Percentiles rank a stretch among this genome's conserved stretches.
Evolutionary conservation across 2,329 filamentous ascomycete genomes (phyloP).

Genomic region (Aureobasidium sp.): DNA sequence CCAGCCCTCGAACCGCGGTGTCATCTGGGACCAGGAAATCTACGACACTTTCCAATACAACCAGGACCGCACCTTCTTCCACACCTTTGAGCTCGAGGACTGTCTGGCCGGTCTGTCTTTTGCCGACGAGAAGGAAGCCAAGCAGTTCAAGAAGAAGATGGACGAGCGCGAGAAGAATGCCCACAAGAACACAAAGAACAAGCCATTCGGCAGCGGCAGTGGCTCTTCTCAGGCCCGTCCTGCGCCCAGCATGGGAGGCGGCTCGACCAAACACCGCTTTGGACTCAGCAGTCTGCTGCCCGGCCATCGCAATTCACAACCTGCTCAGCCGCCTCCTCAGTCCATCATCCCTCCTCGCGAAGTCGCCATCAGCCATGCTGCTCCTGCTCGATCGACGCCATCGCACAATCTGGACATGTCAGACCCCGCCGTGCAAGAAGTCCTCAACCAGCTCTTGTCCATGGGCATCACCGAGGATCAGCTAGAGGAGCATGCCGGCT

Average conservation of each 20-base stretch:
- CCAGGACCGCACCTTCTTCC: slow-evolving; percentile 95
- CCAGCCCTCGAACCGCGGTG: slow-evolving; percentile 69
- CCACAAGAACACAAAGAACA: slow-evolving; percentile 74
- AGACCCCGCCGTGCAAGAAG: slow-evolving; percentile 55
- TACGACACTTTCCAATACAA: slow-evolving; percentile 94
- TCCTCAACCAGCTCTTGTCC: slow-evolving; percentile 53
- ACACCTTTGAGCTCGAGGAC: slow-evolving; percentile 91
- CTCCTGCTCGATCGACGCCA: slow-evolving; percentile 22
- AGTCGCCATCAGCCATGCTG: slow-evolving; percentile 28
- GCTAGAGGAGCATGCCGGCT: slow-evolving; percentile 60
- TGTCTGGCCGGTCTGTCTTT: slow-evolving; percentile 88
- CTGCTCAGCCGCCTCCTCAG: slow-evolving; percentile 36
- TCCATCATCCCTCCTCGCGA: slow-evolving; percentile 46
- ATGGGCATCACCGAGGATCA: slow-evolving; percentile 65
- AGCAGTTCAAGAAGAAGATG: slow-evolving; percentile 95
- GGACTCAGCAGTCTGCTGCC: slow-evolving; percentile 44
- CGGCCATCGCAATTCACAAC: slow-evolving; percentile 44
- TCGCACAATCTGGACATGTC: slow-evolving; percentile 50
- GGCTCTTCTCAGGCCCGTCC: slow-evolving; percentile 28
- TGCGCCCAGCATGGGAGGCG: slow-evolving; percentile 21
- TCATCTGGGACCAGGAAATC: slow-evolving; percentile 96
- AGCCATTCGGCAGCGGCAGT: slow-evolving; percentile 56
- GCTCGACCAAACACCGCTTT: slow-evolving; percentile 39
- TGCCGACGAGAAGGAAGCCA: slow-evolving; percentile 94
- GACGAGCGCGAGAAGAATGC: slow-evolving; percentile 93